Conservation (phyloP, 164 flowering plant genomes). For the Stephania cephalantha region DNA sequence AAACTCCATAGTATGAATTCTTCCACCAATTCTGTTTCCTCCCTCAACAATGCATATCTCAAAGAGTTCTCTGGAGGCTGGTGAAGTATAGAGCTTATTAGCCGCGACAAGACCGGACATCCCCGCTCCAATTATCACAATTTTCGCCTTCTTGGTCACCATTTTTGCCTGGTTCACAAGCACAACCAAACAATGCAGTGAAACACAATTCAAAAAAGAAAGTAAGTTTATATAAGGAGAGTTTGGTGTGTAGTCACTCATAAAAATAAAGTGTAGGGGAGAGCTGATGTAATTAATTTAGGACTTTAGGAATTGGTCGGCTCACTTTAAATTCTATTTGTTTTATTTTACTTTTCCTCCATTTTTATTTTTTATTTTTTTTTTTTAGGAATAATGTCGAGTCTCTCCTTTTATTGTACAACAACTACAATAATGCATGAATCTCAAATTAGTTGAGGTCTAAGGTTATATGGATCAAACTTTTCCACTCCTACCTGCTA, state of each 20-base stretch:
- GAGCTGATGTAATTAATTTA: background rate
- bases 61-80: constrained; percentile 32
- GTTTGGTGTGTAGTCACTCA: background rate
- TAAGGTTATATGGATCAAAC: too few relatives aligned
- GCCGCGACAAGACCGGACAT: constrained; percentile 96
- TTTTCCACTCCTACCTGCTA: too few relatives aligned
- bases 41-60: constrained; percentile 79
- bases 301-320: background rate
- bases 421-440: background rate
- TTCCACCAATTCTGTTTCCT: constrained; percentile 78
- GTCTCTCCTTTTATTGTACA: constrained; percentile 6
- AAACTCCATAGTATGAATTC: constrained; percentile 68
- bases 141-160: constrained; percentile 70
- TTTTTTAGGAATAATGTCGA: background rate
- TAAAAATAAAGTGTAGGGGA: background rate
- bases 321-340: background rate
- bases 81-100: constrained; percentile 55
- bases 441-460: background rate
- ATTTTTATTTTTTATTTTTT: background rate
- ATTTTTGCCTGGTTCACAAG: constrained; percentile 20
- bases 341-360: background rate
- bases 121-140: constrained; percentile 89
- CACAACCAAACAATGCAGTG: background rate
- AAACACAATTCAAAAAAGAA: background rate
- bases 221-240: constrained; percentile 8